Percentiles rank a stretch among this genome's conserved stretches.
Conservation (phyloP, 2,329 filamentous ascomycete genomes). For the Diaporthe sp. region DNA sequence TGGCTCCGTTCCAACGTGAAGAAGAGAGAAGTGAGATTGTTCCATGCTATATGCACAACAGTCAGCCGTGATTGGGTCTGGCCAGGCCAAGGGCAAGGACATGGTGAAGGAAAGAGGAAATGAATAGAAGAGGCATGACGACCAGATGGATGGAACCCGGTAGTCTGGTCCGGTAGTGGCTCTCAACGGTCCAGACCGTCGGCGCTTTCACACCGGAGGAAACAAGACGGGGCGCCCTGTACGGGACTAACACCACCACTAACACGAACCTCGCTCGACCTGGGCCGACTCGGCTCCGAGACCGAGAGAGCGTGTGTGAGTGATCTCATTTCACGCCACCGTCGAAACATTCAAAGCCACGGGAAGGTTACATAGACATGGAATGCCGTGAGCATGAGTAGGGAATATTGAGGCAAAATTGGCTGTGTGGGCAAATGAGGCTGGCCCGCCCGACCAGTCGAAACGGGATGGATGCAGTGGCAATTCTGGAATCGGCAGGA, state of each 20-base stretch:
- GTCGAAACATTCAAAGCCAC: background rate
- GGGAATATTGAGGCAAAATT: background rate
- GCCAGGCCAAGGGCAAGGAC: background rate
- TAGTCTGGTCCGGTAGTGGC: conserved; percentile 13
- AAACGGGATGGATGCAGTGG: background rate
- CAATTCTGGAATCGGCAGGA: conserved; percentile 3
- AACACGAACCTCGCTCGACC: background rate
- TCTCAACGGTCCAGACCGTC: conserved; percentile 15
- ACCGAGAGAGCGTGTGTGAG: background rate
- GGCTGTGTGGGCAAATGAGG: background rate
- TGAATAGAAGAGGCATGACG: conserved; percentile 5
- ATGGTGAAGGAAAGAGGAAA: background rate
- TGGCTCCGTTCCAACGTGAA: background rate
- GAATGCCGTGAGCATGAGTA: background rate
- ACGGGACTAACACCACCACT: background rate
- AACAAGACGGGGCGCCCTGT: background rate
- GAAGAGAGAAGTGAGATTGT: background rate
- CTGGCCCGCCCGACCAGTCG: background rate
- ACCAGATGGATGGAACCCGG: background rate
- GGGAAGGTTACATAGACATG: background rate
- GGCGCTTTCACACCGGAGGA: background rate
- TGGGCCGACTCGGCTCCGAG: conserved; percentile 13
- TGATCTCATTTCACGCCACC: conserved; percentile 24
- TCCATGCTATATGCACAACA: background rate
- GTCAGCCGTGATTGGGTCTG: background rate